These are phyloP conservation scores for Lasiodiplodia theobromae DNA, from an alignment of 2,329 filamentous ascomycete genomes.

Conservation along the genomic window DNA sequence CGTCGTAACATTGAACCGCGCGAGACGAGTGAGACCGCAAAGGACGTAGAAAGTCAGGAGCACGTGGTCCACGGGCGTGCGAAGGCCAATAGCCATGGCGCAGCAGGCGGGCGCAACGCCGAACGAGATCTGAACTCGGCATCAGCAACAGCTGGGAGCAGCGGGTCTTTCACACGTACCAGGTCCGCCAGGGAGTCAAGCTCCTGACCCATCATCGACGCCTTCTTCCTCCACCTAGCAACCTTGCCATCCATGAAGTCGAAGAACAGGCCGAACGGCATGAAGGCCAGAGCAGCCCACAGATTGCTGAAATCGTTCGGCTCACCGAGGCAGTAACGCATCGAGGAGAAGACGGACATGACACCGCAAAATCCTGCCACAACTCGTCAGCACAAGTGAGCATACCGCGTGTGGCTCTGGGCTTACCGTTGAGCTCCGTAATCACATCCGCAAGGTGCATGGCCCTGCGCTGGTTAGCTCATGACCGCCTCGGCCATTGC, in stretches of 20 bases:
- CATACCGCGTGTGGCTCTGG: neutral
- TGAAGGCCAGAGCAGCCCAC: slow-evolving; percentile 83
- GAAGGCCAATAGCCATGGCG: slow-evolving; percentile 88
- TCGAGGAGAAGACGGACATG: slow-evolving; percentile 94
- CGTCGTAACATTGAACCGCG: slow-evolving; percentile 97
- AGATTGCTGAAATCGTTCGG: slow-evolving; percentile 71
- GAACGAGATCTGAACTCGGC: slow-evolving; percentile 80
- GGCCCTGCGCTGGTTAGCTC: slow-evolving; percentile 43
- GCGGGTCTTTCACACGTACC: slow-evolving; percentile 60
- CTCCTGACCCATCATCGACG: slow-evolving; percentile 96
- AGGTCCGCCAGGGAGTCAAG: slow-evolving; percentile 94
- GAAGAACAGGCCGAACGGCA: slow-evolving; percentile 94
- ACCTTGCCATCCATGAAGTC: slow-evolving; percentile 98
- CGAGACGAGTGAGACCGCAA: slow-evolving; percentile 89
- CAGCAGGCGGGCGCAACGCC: slow-evolving; percentile 87
- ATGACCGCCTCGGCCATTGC: neutral
- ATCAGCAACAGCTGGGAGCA: neutral
- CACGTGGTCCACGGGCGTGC: slow-evolving; percentile 82
- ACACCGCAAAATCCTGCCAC: slow-evolving; percentile 78
- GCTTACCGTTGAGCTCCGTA: slow-evolving; percentile 75
- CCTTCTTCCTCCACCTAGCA: slow-evolving; percentile 95
- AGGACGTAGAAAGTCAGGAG: slow-evolving; percentile 89
- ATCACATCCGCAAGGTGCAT: slow-evolving; percentile 85
- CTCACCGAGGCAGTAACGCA: slow-evolving; percentile 84
- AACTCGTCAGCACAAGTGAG: neutral